Evolutionary conservation across 257 asterid genomes (phyloP).

Genomic region (Linderniella brevidens): DNA sequence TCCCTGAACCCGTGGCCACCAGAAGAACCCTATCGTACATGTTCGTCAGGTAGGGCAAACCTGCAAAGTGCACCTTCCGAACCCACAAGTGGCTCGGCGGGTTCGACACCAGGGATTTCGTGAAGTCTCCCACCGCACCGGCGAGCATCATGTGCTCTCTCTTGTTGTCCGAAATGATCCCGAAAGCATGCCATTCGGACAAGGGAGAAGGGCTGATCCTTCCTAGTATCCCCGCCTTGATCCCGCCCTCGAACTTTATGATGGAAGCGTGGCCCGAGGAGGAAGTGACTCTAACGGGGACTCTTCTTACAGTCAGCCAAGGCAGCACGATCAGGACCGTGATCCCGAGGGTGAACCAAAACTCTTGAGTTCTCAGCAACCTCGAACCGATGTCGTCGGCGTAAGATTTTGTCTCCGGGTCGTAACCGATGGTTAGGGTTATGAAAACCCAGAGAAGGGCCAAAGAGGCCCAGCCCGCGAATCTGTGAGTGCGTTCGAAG

Average conservation of each 20-base stretch:
- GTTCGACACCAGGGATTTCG: slow-evolving; percentile 27
- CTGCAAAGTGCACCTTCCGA: slow-evolving; percentile 49
- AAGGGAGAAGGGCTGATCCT: slow-evolving; percentile 62
- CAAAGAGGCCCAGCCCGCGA: slow-evolving; percentile 46
- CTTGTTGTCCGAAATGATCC: slow-evolving; percentile 53
- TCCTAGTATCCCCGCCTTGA: slow-evolving; percentile 42
- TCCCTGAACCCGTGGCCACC: slow-evolving; percentile 70
- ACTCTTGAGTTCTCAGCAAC: slow-evolving; percentile 28
- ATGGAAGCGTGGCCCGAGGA: slow-evolving; percentile 63
- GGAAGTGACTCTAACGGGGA: slow-evolving; percentile 32
- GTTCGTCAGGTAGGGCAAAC: slow-evolving; percentile 49
- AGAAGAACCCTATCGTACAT: slow-evolving; percentile 40
- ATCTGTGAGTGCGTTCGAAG: slow-evolving; percentile 54
- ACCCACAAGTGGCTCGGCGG: slow-evolving; percentile 60
- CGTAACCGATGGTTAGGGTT: slow-evolving; percentile 27
- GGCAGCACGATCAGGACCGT: slow-evolving; percentile 35
- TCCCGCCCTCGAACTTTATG: slow-evolving; percentile 48
- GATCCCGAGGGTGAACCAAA: slow-evolving; percentile 33
- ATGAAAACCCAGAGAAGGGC: slow-evolving; percentile 43
- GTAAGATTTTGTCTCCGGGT: slow-evolving; percentile 29
- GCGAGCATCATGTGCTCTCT: slow-evolving; percentile 59
- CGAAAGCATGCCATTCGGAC: slow-evolving; percentile 79
- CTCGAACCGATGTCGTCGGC: slow-evolving; percentile 3
- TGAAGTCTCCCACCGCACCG: slow-evolving; percentile 70
- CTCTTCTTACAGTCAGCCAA: slow-evolving; percentile 45